Percentiles rank a stretch among this genome's conserved stretches.
Conservation (phyloP, 768 basidiomycete species). For the Auriscalpium microsporum region DNA sequence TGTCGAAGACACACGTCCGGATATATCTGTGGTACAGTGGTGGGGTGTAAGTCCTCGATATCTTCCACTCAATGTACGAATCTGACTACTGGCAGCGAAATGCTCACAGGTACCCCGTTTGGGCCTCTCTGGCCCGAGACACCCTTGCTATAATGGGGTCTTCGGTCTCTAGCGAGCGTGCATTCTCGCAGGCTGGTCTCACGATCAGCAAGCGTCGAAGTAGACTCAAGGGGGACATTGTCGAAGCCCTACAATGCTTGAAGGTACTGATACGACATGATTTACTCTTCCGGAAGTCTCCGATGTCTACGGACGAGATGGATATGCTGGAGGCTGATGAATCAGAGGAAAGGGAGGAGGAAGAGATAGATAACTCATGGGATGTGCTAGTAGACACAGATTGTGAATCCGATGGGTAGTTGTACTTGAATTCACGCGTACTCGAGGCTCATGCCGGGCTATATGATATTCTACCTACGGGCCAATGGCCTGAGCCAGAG, state of each 20-base stretch:
- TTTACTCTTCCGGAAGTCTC: conserved; percentile 11
- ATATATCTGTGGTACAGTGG: conserved; percentile 3
- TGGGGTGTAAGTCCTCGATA: not conserved
- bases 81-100: conserved; percentile 9
- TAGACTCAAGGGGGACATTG: conserved; percentile 18
- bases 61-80: not conserved
- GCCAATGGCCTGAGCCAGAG: not conserved
- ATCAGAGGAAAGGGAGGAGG: not conserved
- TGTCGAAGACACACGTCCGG: not conserved
- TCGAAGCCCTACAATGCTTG: conserved; percentile 20
- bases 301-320: not conserved
- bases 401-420: not conserved
- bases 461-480: not conserved
- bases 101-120: conserved; percentile 21
- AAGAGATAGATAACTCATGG: not conserved
- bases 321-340: not conserved
- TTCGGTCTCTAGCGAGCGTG: conserved; percentile 30
- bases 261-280: conserved; percentile 14
- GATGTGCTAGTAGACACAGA: not conserved
- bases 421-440: not conserved
- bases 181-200: conserved; percentile 32
- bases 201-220: conserved; percentile 24
- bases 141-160: conserved; percentile 31
- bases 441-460: not conserved
- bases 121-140: conserved; percentile 30